Conservation (phyloP, 208 protist species). For the Jaenimonas drosophilae region DNA sequence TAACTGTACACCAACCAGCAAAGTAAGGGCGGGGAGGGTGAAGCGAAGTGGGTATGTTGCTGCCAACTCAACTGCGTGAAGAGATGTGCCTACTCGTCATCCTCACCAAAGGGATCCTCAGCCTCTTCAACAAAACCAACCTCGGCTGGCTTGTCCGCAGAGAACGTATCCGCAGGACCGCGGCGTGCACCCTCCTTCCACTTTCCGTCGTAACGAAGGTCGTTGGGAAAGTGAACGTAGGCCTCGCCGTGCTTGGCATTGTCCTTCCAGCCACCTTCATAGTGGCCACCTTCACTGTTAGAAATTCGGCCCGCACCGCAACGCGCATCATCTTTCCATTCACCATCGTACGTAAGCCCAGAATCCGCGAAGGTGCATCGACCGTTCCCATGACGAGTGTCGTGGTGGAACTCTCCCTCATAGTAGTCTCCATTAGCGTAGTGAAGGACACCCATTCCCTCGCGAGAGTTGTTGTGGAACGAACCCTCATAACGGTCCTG, state of each 20-base stretch:
- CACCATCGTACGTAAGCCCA: constrained; percentile 10
- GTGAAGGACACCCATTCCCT: constrained; percentile 5
- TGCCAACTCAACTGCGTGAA: too few species aligned
- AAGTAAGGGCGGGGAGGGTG: too few species aligned
- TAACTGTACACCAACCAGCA: too few species aligned
- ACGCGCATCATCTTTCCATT: constrained; percentile 3
- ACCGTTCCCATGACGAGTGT: constrained; percentile 8
- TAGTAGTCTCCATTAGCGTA: constrained; percentile 4
- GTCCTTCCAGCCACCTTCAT: constrained; percentile 1
- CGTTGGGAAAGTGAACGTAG: constrained; percentile 1
- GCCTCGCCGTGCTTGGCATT: not conserved
- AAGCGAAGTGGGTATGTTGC: too few species aligned
- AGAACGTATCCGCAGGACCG: constrained; percentile 1
- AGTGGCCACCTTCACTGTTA: not conserved
- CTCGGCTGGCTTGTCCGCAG: too few species aligned
- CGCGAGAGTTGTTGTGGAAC: constrained; percentile 6
- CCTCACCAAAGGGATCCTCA: too few species aligned
- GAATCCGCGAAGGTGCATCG: not conserved
- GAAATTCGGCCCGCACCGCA: not conserved
- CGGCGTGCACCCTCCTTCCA: constrained; percentile 1
- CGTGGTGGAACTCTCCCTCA: constrained; percentile 10
- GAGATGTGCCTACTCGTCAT: too few species aligned
- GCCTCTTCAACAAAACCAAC: too few species aligned
- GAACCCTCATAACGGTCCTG: constrained; percentile 7
- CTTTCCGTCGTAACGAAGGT: constrained; percentile 1